Evolutionary conservation across 78 protist species (phyloP).

Genomic region (Anaeramoeba flamelloides): DNA sequence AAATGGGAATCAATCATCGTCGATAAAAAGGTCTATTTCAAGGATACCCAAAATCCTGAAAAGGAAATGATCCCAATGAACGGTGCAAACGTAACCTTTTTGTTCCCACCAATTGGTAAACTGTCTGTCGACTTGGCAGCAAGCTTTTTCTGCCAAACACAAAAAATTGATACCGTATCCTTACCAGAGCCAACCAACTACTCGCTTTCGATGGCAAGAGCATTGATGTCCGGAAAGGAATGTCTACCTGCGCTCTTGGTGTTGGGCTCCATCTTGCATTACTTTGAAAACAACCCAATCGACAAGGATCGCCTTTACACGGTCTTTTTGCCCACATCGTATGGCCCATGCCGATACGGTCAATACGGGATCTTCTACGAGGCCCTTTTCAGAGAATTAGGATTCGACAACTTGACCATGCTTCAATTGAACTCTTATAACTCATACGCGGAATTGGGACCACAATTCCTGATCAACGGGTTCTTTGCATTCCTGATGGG

Average conservation of each 20-base stretch:
- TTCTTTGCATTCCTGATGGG: background rate
- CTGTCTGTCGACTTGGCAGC: background rate
- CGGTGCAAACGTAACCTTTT: background rate
- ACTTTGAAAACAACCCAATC: background rate
- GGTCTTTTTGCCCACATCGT: background rate
- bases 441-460: background rate
- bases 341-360: constrained; percentile 3
- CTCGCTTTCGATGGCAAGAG: background rate
- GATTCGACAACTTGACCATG: background rate
- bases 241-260: background rate
- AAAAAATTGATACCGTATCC: no score
- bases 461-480: background rate
- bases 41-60: background rate
- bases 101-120: background rate
- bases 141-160: background rate
- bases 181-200: no score
- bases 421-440: background rate
- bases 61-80: background rate
- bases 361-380: background rate
- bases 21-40: background rate
- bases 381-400: background rate
- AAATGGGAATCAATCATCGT: background rate
- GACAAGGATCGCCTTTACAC: background rate
- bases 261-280: background rate
- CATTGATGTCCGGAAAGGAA: background rate